phyloP scores from a whole-genome alignment of 139 green algal species.

The Parachlorella kessleri region DNA sequence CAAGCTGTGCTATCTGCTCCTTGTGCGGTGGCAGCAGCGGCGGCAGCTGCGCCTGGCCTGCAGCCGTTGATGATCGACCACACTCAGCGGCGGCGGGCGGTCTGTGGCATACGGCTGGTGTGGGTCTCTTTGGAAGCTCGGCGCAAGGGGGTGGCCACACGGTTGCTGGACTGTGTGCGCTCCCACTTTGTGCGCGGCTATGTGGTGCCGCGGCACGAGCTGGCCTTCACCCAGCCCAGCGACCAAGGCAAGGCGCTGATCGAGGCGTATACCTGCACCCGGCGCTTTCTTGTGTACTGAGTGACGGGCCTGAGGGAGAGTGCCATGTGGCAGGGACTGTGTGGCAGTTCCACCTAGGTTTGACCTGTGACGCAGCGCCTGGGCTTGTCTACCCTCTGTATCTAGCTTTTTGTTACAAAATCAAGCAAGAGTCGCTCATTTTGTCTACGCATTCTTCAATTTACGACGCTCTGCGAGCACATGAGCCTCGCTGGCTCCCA shows the following conservation, averaged over 20 bases:
- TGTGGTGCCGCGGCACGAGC: constrained; percentile 30
- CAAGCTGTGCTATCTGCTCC: too few species aligned
- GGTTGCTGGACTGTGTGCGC: constrained; percentile 48
- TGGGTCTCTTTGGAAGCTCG: constrained; percentile 42
- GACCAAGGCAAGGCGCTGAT: constrained; percentile 11
- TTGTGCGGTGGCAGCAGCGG: too few species aligned
- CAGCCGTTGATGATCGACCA: constrained; percentile 22
- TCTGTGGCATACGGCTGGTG: constrained; percentile 47
- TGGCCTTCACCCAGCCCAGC: constrained; percentile 49
- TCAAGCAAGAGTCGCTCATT: too few species aligned
- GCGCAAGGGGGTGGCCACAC: constrained; percentile 37
- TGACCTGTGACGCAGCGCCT: too few species aligned
- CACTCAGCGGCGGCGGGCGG: not conserved
- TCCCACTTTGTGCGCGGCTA: constrained; percentile 41
- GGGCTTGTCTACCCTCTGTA: too few species aligned
- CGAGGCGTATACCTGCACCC: constrained; percentile 8
- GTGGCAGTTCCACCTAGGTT: too few species aligned
- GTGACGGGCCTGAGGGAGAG: not conserved
- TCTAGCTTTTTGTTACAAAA: too few species aligned
- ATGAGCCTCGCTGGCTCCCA: too few species aligned
- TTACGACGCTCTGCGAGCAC: too few species aligned
- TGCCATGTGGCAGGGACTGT: not conserved
- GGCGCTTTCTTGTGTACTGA: constrained; percentile 22
- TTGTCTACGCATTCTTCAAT: too few species aligned
- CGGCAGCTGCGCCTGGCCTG: too few species aligned